These are phyloP conservation scores for Solanum clarkiae DNA, from an alignment of 257 asterid species.

Conservation along the genomic window DNA sequence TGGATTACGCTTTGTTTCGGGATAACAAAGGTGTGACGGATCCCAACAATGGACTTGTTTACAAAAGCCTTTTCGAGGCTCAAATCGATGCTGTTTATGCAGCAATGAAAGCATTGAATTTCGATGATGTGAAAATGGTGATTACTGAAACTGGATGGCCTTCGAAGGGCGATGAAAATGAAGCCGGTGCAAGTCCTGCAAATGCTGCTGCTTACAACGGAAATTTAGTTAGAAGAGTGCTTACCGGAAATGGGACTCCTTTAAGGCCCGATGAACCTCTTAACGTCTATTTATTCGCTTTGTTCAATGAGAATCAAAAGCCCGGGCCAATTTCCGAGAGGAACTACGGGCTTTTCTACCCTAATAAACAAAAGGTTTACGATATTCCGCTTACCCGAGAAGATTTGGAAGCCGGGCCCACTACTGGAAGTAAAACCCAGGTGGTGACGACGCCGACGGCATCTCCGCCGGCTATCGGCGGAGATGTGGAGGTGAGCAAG, in stretches of 20 bases:
- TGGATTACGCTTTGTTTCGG: conserved; percentile 63
- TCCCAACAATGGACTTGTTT: conserved; percentile 50
- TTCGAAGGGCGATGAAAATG: conserved; percentile 61
- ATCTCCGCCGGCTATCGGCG: not conserved
- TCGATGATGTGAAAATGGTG: conserved; percentile 30
- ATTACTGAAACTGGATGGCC: conserved; percentile 96
- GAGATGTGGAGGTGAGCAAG: conserved; percentile 4
- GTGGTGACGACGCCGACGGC: conserved; percentile 5
- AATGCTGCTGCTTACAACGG: conserved; percentile 86
- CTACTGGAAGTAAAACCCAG: conserved; percentile 17
- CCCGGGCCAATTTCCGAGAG: conserved; percentile 63
- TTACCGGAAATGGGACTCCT: conserved; percentile 62
- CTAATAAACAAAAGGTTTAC: conserved; percentile 45
- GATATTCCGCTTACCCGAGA: conserved; percentile 29
- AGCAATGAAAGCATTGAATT: conserved; percentile 40
- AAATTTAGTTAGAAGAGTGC: conserved; percentile 55
- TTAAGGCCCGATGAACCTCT: conserved; percentile 52
- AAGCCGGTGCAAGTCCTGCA: conserved; percentile 30
- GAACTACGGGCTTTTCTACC: conserved; percentile 71
- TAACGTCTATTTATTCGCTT: conserved; percentile 60
- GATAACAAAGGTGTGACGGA: conserved; percentile 36
- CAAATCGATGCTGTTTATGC: conserved; percentile 82
- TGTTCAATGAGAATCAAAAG: conserved; percentile 77
- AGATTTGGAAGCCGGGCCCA: conserved; percentile 3
- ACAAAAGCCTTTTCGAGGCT: conserved; percentile 60